Evolutionary conservation across 164 flowering plant genomes (phyloP), one percentile per base, ranked within the genome.

Genomic region (Aristolochia contorta): DNA sequence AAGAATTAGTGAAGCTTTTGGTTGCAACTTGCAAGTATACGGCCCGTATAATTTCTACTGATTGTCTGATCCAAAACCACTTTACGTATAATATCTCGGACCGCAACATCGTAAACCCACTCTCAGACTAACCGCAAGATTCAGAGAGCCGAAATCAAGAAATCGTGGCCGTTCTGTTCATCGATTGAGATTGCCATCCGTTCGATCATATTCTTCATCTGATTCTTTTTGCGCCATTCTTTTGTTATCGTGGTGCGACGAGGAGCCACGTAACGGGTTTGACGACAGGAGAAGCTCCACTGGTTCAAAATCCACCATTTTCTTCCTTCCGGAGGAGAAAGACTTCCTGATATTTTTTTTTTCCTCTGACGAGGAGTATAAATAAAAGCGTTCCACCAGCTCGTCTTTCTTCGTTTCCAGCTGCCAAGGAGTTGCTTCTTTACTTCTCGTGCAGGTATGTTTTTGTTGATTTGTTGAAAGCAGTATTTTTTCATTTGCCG

Each of bases 211-310:
- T 37, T 37, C 43, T 37, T 37, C 30, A 37, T 37, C 43, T 8
- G 43, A 10, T 37, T 16, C 16, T 16, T 18, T 50, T 6, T 19
- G 54, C 54, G 7, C 54, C 54, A 54, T 54, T 25, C 49, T 43
- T 13, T 45, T 32, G 22, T 43, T 43, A 43, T n/a, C 47, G 47
- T 45, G 61, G 51, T 43, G 61, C 12, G 25, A 24, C 30, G 21
- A 46, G 30, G 15, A 58, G 61, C 61, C 61, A 58, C 61, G 61
- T 43, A 33, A 19, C 27, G 21, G 23, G 48, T 45, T 58, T 16
- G n/a, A 19, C 47, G 24, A 58, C 61, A 45, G 43, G 15, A 12
- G 43, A 37, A 37, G 43, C 57, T 33, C 37, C 14, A 13, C 47
- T 57, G 59, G 59, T 14, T 57, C 50, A 19, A 45, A 45, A 20